Evolutionary conservation across 495 filamentous ascomycete species (phyloP).

Genomic region (Chaetomium cochliodes): DNA sequence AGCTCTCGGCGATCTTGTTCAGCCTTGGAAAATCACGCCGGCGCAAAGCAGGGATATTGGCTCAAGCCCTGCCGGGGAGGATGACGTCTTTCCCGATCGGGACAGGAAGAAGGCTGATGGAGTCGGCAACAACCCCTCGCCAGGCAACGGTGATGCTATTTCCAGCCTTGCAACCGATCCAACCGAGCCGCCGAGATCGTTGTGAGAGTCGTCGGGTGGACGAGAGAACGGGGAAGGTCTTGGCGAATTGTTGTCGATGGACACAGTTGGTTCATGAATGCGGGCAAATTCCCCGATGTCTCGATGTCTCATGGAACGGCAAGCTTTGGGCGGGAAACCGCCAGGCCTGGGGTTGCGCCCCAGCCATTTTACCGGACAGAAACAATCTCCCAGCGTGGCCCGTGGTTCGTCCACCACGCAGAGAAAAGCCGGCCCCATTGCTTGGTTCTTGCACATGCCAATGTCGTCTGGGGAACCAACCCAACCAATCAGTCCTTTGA

Average conservation of each 20-base stretch:
- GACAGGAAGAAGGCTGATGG: conserved; percentile 9
- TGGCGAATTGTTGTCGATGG: neutral
- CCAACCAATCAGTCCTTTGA: conserved; percentile 4
- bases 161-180: conserved; percentile 18
- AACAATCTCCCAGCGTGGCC: neutral
- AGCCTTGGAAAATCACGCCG: conserved; percentile 25
- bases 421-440: neutral
- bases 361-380: neutral
- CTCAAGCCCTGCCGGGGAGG: conserved; percentile 23
- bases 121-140: conserved; percentile 14
- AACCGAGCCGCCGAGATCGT: neutral
- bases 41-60: conserved; percentile 13
- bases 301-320: neutral
- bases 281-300: neutral
- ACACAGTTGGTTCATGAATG: neutral
- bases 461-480: conserved; percentile 7
- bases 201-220: neutral
- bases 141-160: conserved; percentile 26
- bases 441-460: conserved; percentile 7
- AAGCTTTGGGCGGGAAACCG: neutral
- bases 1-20: conserved; percentile 26
- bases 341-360: neutral
- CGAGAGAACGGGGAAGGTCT: neutral
- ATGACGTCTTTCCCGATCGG: conserved; percentile 28
- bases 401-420: neutral